Conservation (phyloP, 2,329 filamentous ascomycete genomes). For the Claviceps purpurea region DNA sequence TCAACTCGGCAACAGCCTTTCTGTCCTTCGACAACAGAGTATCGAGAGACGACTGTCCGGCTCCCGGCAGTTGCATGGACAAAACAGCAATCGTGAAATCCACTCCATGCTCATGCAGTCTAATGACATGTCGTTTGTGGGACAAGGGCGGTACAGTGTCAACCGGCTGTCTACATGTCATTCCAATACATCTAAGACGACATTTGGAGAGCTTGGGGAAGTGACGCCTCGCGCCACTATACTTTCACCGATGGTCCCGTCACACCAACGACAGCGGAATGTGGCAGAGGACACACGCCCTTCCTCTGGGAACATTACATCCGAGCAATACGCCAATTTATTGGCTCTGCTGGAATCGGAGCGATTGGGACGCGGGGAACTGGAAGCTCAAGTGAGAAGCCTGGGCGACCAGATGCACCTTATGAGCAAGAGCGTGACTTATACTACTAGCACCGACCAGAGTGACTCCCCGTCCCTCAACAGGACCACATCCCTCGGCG, state of each 20-base stretch:
- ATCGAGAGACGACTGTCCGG: conserved; percentile 14
- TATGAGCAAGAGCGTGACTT: conserved; percentile 25
- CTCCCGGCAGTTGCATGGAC: not conserved
- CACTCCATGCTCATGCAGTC: not conserved
- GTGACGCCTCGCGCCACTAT: conserved; percentile 25
- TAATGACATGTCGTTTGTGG: not conserved
- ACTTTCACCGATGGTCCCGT: conserved; percentile 22
- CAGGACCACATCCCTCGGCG: conserved; percentile 18
- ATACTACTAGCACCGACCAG: conserved; percentile 8
- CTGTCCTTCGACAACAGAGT: conserved; percentile 22
- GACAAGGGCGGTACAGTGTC: conserved; percentile 2
- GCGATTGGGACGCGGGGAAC: conserved; percentile 37
- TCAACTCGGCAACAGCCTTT: conserved; percentile 33
- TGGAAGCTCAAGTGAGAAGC: conserved; percentile 43
- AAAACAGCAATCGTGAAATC: not conserved
- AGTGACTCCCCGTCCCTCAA: conserved; percentile 21
- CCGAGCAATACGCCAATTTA: conserved; percentile 37
- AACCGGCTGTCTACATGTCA: conserved; percentile 21
- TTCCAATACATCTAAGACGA: conserved; percentile 28
- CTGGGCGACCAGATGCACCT: conserved; percentile 37
- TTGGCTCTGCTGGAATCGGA: conserved; percentile 42
- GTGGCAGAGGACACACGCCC: conserved; percentile 13
- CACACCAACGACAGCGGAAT: conserved; percentile 21
- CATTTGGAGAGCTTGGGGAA: conserved; percentile 34
- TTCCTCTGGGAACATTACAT: conserved; percentile 18